Base-by-base conservation (phyloP, 495 filamentous ascomycete species). In the Trypethelium eluteriae region DNA sequence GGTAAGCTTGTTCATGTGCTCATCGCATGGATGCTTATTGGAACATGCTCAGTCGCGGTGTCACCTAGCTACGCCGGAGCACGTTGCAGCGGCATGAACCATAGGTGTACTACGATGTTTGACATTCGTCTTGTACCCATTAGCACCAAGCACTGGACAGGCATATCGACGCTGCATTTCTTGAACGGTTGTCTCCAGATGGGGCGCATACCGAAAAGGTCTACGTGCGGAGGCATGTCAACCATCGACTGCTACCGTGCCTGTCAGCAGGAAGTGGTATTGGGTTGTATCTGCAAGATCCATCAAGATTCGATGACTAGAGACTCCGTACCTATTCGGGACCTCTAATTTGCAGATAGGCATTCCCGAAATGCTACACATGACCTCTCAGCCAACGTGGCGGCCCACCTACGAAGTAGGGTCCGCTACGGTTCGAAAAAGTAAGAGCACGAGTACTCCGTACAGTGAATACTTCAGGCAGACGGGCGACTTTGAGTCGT, bases 1-100 rank as follows among this genome's bases (percentile, higher is more conserved):
- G 25, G 25, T 25, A 25, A 25, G 25, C 25, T 25, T 25, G 41
- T 16, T 46, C 41, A 7, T 46, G 64, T 85, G 79, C 53, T 36
- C 14, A 32, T 59, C 53, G 36, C 53, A 59, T 59, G 53, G 53
- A 4, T 18, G 18, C 14, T 36, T 32, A 59, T 59, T 59, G 53
- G 53, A 59, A 32, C 18, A 59, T 36, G 32, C 25, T 18, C 11
- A 32, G 7, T 34, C 7, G 53, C 53, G 14, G 53, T 59, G 53
- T 59, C 32, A 59, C 32, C 53, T 59, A 18, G 32, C 7, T 59
- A 18, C 53, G 53, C 53, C 7, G 53, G 32, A 59, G 34, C 11
- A 11, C 53, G 53, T 18, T 59, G 32, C 18, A 59, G 5, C 53
- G 32, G 53, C 32, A 18, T 59, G 53, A 25, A 14, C 53, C 11